phyloP scores from a whole-genome alignment of 75 land plant species.

The Selaginella moellendorffii region DNA sequence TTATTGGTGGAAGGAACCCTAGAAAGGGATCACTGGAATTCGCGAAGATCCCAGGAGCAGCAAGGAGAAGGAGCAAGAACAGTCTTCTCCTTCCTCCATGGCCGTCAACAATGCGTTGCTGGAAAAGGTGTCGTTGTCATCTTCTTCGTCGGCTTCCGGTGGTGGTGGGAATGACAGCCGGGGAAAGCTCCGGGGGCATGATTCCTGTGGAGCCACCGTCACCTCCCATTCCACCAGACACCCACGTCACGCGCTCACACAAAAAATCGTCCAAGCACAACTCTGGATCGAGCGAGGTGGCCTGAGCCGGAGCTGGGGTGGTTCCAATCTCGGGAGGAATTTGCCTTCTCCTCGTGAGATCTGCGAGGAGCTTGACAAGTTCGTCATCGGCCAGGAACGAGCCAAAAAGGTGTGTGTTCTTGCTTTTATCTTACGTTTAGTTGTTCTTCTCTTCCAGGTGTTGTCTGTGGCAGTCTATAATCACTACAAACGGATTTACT shows the following conservation, averaged over 20 bases:
- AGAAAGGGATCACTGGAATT: neutral
- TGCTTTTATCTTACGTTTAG: neutral
- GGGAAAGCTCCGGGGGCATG: neutral
- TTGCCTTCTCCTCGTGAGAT: constrained; percentile 77
- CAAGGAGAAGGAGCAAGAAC: neutral
- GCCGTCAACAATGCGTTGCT: neutral
- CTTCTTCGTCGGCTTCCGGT: too few species aligned
- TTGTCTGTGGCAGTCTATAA: constrained; percentile 87
- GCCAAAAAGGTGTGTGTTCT: constrained; percentile 53
- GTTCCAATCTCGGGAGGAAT: constrained; percentile 46
- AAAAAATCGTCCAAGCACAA: neutral
- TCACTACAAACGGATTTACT: constrained; percentile 79
- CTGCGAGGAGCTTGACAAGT: constrained; percentile 55
- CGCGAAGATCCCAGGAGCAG: neutral
- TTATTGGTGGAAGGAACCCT: too few species aligned
- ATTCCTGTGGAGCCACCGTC: neutral
- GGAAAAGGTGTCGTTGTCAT: neutral
- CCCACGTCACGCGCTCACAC: neutral
- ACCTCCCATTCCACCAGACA: neutral
- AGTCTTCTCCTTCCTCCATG: neutral
- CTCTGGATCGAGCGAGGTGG: neutral
- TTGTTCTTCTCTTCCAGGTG: constrained; percentile 30
- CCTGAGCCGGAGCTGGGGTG: constrained; percentile 42
- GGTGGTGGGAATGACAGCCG: neutral
- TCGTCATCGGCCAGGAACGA: constrained; percentile 66